phyloP scores from a whole-genome alignment of 179 eudicot genomes.

The Silene vulgaris region DNA sequence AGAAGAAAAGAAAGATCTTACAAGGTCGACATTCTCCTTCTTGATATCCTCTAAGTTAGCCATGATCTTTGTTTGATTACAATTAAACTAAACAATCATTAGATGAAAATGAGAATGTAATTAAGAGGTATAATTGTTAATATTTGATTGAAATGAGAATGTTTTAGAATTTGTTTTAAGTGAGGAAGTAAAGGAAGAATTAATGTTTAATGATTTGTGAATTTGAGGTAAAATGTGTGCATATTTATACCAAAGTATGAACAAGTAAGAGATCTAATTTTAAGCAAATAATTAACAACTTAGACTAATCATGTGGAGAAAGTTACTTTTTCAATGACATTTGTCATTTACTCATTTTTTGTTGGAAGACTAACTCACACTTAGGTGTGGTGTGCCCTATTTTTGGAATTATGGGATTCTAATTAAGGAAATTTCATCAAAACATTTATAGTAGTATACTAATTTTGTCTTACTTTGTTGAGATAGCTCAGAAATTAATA shows the following conservation, averaged over 20 bases:
- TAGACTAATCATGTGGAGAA: constrained; percentile 6
- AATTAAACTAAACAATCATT: not conserved
- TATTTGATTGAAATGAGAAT: not conserved
- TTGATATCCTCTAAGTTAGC: constrained; percentile 38
- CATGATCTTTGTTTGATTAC: constrained; percentile 4
- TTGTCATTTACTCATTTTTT: constrained; percentile 12
- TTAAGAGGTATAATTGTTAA: not conserved
- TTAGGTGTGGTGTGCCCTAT: too few species aligned
- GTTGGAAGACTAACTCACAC: not conserved
- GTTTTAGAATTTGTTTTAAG: not conserved
- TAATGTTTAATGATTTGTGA: not conserved
- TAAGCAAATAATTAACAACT: not conserved
- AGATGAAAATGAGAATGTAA: not conserved
- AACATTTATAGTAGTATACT: constrained; percentile 14
- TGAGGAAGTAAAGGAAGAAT: not conserved
- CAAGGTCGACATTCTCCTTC: constrained; percentile 60
- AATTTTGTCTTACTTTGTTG: not conserved
- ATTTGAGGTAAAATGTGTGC: not conserved
- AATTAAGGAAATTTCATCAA: not conserved
- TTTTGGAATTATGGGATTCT: not conserved
- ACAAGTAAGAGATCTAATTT: not conserved
- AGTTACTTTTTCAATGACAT: constrained; percentile 4
- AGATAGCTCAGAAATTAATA: not conserved
- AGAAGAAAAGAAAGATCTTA: constrained; percentile 22
- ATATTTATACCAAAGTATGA: constrained; percentile 2